Conservation (phyloP, 2,329 filamentous ascomycete genomes). For the Metarhizium sp. region DNA sequence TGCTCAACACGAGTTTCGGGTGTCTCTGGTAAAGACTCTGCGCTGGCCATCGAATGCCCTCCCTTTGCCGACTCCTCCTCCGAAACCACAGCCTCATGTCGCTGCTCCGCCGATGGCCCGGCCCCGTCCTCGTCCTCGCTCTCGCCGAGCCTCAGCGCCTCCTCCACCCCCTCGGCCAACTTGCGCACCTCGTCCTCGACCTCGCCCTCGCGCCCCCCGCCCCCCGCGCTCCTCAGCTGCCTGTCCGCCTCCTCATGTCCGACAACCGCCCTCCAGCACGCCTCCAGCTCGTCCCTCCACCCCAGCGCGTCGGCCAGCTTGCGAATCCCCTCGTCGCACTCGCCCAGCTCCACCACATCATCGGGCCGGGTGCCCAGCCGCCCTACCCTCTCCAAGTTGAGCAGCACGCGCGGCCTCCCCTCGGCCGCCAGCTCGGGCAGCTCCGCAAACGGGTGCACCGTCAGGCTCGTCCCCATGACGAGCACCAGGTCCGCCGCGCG, state of each 20-base stretch:
- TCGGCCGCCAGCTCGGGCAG: slow-evolving; percentile 57
- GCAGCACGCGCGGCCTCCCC: slow-evolving; percentile 64
- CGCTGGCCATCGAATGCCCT: background rate
- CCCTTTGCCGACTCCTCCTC: background rate
- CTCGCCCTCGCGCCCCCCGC: slow-evolving; percentile 25
- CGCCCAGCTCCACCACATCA: slow-evolving; percentile 74
- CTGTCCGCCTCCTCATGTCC: slow-evolving; percentile 48
- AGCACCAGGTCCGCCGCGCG: slow-evolving; percentile 66
- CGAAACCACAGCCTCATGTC: background rate
- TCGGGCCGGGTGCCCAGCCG: slow-evolving; percentile 67
- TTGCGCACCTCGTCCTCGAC: slow-evolving; percentile 36
- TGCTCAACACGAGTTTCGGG: background rate
- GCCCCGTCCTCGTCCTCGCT: background rate
- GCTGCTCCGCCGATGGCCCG: background rate
- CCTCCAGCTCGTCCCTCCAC: slow-evolving; percentile 78
- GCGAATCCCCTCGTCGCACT: slow-evolving; percentile 75
- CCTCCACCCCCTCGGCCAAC: slow-evolving; percentile 26
- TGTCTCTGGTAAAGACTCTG: background rate
- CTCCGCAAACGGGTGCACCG: slow-evolving; percentile 80
- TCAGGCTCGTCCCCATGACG: slow-evolving; percentile 80
- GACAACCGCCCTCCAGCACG: slow-evolving; percentile 60
- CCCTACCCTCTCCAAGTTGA: slow-evolving; percentile 81
- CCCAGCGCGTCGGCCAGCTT: slow-evolving; percentile 71
- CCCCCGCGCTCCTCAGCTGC: slow-evolving; percentile 27
- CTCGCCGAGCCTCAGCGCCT: slow-evolving; percentile 19